These are phyloP conservation scores for Diphasiastrum complanatum DNA, from an alignment of 83 land plant species.

Conservation along the genomic window DNA sequence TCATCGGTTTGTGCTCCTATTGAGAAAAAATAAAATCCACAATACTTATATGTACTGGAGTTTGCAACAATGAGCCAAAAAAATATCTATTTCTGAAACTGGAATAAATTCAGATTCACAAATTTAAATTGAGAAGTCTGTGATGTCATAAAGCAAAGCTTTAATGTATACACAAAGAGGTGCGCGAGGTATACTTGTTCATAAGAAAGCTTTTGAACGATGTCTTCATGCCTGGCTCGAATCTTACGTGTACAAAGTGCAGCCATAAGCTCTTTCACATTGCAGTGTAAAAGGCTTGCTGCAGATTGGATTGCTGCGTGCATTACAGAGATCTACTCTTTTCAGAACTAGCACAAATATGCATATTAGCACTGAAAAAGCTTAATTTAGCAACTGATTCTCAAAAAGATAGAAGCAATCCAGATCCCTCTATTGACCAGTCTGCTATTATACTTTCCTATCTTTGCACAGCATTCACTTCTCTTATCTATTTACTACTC, in stretches of 20 bases:
- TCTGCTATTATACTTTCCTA: too few species aligned
- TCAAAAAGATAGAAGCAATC: too few species aligned
- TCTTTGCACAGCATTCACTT: too few species aligned
- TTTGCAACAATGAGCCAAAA: background rate
- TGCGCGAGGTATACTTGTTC: constrained; percentile 64
- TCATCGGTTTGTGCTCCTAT: background rate
- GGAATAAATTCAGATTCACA: background rate
- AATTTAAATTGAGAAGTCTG: background rate
- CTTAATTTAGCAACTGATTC: too few species aligned
- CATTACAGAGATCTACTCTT: too few species aligned
- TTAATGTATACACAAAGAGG: too few species aligned
- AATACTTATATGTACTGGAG: constrained; percentile 1
- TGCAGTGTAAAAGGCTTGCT: constrained; percentile 74
- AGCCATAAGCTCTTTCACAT: constrained; percentile 42
- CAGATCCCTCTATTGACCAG: too few species aligned
- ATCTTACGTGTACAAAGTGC: constrained; percentile 87
- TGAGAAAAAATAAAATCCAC: background rate
- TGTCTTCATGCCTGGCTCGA: constrained; percentile 75
- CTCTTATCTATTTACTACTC: too few species aligned
- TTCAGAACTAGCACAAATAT: too few species aligned
- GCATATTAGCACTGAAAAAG: too few species aligned
- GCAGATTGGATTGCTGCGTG: constrained; percentile 66
- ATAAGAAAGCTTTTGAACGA: constrained; percentile 77
- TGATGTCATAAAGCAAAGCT: too few species aligned
- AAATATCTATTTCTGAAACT: background rate